These are phyloP conservation scores for Sarocladium brachiariae DNA, from an alignment of 2,329 filamentous ascomycete species.

Conservation along the genomic window DNA sequence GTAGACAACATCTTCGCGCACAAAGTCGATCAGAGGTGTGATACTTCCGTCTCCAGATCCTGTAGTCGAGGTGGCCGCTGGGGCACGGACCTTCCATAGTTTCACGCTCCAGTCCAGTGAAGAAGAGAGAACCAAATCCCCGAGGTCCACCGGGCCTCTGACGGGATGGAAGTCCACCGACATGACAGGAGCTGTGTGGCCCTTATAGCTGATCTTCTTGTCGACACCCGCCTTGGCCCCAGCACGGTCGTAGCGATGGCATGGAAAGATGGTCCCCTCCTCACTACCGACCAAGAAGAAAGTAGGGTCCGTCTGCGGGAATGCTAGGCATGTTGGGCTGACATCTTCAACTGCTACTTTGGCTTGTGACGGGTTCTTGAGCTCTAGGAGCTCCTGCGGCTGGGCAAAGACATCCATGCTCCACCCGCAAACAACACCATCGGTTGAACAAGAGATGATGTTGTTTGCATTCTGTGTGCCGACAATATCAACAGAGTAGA, in stretches of 20 bases:
- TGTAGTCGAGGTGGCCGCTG: conserved; percentile 62
- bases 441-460: conserved; percentile 93
- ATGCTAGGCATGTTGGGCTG: conserved; percentile 88
- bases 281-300: conserved; percentile 97
- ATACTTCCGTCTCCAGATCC: conserved; percentile 48
- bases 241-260: conserved; percentile 93
- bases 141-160: conserved; percentile 85
- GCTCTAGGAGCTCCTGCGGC: conserved; percentile 86
- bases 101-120: conserved; percentile 97
- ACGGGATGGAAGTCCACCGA: conserved; percentile 93
- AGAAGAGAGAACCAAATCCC: conserved; percentile 86
- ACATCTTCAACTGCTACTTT: conserved; percentile 79
- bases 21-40: conserved; percentile 77
- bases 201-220: conserved; percentile 77
- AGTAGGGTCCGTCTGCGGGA: conserved; percentile 90
- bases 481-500: conserved; percentile 92
- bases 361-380: conserved; percentile 76
- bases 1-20: conserved; percentile 93
- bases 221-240: conserved; percentile 96
- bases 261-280: conserved; percentile 93
- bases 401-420: conserved; percentile 96
- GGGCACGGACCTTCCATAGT: conserved; percentile 87
- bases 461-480: conserved; percentile 99
- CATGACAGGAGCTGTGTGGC: conserved; percentile 92
- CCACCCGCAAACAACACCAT: conserved; percentile 95